Percentiles rank a stretch among this genome's conserved stretches.
These are phyloP conservation scores for Panellus pusillus DNA, from an alignment of 768 basidiomycete genomes.

Conservation along the genomic window DNA sequence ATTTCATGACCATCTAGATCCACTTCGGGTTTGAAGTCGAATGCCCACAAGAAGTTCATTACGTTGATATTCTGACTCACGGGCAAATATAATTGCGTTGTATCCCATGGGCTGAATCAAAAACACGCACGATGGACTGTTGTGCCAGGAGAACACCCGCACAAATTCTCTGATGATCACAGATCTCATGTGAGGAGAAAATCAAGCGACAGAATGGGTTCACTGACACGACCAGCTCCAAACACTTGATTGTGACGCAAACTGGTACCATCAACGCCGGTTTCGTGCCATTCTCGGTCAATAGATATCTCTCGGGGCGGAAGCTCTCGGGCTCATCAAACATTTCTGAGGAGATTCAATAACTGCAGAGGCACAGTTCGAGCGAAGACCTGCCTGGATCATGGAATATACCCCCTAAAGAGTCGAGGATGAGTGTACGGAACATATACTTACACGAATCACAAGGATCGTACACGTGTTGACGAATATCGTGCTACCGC, in stretches of 20 bases:
- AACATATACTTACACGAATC: not conserved
- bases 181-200: no score
- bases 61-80: not conserved
- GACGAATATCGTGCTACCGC: not conserved
- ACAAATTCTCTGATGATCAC: not conserved
- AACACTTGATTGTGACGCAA: slow-evolving; percentile 13
- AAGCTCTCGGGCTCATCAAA: slow-evolving; percentile 24
- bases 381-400: slow-evolving; percentile 8
- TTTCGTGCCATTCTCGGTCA: slow-evolving; percentile 13
- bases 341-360: not conserved
- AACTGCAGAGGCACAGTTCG: no score
- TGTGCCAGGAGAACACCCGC: not conserved
- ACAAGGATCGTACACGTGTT: not conserved
- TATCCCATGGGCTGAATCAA: no score
- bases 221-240: slow-evolving; percentile 4
- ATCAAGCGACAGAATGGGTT: no score
- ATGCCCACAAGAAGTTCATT: not conserved
- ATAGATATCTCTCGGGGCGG: slow-evolving; percentile 26
- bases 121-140: not conserved
- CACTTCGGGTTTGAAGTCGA: not conserved
- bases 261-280: slow-evolving; percentile 13
- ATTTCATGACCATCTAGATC: no score
- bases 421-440: no score
- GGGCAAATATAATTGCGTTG: not conserved
- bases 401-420: slow-evolving; percentile 27